Evolutionary conservation across 257 asterid genomes (phyloP), one percentile per base, ranked within the genome.

Genomic region (Primulina eburnea): DNA sequence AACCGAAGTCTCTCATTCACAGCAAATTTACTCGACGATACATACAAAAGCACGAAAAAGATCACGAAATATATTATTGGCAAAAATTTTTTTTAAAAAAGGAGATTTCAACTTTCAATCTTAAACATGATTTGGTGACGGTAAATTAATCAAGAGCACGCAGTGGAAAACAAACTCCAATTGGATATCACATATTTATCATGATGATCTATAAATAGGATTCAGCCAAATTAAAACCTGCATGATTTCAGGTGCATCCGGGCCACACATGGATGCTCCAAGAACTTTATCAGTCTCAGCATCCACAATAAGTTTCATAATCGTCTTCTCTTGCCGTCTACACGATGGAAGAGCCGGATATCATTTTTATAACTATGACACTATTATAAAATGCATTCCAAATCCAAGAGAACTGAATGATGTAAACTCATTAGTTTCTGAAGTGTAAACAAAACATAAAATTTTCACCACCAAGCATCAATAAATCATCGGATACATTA

Each of bases 241-340:
- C 95, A 93, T 90, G 77, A 90, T 90, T 82, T 93, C 99, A 67
- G 97, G 85, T 66, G 99, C 96, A 78, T 93, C 99, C 7, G 97
- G 97, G 74, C 99, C 99, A 73, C 96, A 90, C 97, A 93, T 90
- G 78, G 99, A 85, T 68, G 97, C 99, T 73, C 99, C 99, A 43
- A 93, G 77, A 79, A 93, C 97, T 80, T 89, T 93, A 78, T 93
- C 99, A 0, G 90, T 90, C 84, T 86, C 86, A 61, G 88, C 86
- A 64, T 93, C 97, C 35, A 93, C 99, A 34, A 90, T 67, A 71
- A 93, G 97, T 82, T 93, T 93, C 99, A 93, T 93, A 63, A 89
- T 62, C 28, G 94, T 72, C 75, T 90, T 93, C 76, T 93, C 99
- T 82, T 86, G 93, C 60, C 99, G 99, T 64, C 99, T 93, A 76